Conservation (phyloP, 805 yeast species). For the Wickerhamiella bombiphila region DNA sequence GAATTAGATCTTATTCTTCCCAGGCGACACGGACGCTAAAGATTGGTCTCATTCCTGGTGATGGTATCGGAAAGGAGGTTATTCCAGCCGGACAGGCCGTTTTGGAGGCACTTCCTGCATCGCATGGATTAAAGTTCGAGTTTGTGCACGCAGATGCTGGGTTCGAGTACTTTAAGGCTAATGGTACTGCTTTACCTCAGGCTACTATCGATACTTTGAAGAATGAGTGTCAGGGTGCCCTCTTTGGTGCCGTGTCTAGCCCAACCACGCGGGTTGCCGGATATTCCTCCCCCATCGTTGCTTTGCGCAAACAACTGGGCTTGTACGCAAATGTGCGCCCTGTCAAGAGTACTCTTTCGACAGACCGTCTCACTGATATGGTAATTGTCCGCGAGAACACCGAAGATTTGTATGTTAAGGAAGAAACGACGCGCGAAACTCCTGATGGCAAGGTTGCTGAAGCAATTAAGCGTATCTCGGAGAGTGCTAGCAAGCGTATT, state of each 20-base stretch:
- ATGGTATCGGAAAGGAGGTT: slow-evolving; percentile 95
- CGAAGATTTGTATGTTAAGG: slow-evolving; percentile 92
- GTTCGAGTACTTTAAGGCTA: slow-evolving; percentile 78
- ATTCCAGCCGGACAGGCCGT: slow-evolving; percentile 91
- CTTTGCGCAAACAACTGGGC: slow-evolving; percentile 90
- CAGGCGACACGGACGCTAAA: slow-evolving; percentile 11
- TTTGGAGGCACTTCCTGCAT: slow-evolving; percentile 57
- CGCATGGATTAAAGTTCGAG: slow-evolving; percentile 61
- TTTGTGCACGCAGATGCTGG: slow-evolving; percentile 89
- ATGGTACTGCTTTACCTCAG: slow-evolving; percentile 94
- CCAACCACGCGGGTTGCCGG: slow-evolving; percentile 91
- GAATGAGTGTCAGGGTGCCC: slow-evolving; percentile 85
- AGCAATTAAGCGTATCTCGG: slow-evolving; percentile 93
- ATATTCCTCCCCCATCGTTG: slow-evolving; percentile 96
- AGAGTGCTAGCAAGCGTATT: slow-evolving; percentile 69
- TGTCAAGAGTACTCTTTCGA: slow-evolving; percentile 79
- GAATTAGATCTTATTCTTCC: background rate
- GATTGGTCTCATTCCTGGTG: slow-evolving; percentile 81
- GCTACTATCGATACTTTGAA: slow-evolving; percentile 69
- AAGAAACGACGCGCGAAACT: slow-evolving; percentile 61
- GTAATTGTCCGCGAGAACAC: slow-evolving; percentile 98
- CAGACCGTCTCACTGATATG: slow-evolving; percentile 86
- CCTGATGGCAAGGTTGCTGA: slow-evolving; percentile 87
- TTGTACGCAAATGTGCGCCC: slow-evolving; percentile 96
- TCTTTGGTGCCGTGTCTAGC: slow-evolving; percentile 91